phyloP scores from a whole-genome alignment of 768 basidiomycete species.

The Tubosaeta sp. region DNA sequence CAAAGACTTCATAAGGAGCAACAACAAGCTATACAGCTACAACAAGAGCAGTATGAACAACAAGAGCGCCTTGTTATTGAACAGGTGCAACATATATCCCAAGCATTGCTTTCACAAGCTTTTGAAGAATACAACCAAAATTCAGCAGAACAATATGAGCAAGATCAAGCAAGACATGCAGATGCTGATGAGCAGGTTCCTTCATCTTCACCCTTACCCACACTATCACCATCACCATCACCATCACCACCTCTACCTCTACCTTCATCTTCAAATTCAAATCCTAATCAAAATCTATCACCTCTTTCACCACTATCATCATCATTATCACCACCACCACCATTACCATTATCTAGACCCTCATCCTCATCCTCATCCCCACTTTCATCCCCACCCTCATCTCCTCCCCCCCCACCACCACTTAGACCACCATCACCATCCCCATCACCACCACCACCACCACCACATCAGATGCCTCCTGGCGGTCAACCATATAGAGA shows the following conservation, averaged over 20 bases:
- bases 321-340: not conserved
- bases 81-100: no score
- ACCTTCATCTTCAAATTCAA: no score
- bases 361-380: no score
- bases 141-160: no score
- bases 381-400: not conserved
- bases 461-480: conserved; percentile 1
- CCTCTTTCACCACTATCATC: not conserved
- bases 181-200: not conserved
- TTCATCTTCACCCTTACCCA: not conserved
- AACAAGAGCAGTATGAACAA: not conserved
- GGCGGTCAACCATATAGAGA: conserved; percentile 10
- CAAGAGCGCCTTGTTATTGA: not conserved
- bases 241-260: no score
- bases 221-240: no score
- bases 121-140: no score
- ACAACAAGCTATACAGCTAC: not conserved
- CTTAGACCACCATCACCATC: not conserved
- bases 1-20: not conserved
- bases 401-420: not conserved
- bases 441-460: not conserved
- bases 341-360: no score
- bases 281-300: no score
- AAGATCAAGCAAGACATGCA: not conserved
- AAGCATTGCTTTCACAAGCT: no score